These are phyloP conservation scores for Ganoderma meredithae DNA, from an alignment of 1,284 basidiomycete genomes.

Conservation along the genomic window DNA sequence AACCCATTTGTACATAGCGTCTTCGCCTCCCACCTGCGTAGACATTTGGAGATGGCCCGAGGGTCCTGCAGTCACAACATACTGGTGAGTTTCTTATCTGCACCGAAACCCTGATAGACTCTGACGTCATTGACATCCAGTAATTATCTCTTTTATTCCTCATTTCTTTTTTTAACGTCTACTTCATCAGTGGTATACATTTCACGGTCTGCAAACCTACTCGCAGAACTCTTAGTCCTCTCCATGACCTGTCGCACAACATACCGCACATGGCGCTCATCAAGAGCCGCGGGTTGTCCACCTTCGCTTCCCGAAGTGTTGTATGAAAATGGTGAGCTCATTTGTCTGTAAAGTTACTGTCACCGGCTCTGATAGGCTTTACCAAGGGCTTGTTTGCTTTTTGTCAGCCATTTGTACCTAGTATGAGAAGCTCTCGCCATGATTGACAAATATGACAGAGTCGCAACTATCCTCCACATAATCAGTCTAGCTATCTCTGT, in stretches of 20 bases:
- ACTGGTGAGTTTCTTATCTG: background rate
- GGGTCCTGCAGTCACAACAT: background rate
- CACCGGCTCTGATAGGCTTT: too few relatives aligned
- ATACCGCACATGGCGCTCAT: background rate
- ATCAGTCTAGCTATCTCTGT: too few relatives aligned
- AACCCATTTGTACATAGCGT: too few relatives aligned
- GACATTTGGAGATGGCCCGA: background rate
- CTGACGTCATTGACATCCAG: background rate
- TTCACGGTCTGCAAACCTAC: background rate
- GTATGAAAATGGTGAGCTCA: background rate
- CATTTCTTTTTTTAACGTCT: too few relatives aligned
- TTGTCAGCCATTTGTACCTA: too few relatives aligned
- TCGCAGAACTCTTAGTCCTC: background rate
- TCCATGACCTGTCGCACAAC: background rate
- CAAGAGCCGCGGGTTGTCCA: background rate
- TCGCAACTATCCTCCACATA: background rate
- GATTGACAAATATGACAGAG: background rate
- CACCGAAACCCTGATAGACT: too few relatives aligned
- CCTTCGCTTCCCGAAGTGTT: background rate
- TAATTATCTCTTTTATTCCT: background rate
- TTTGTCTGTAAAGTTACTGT: too few relatives aligned
- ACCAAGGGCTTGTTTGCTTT: too few relatives aligned
- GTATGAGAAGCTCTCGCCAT: too few relatives aligned
- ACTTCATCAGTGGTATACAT: background rate
- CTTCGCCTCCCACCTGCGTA: background rate